Evolutionary conservation across 2,329 filamentous ascomycete species (phyloP), one percentile per base, ranked within the genome.

Genomic region (Escovopsis sp.): DNA sequence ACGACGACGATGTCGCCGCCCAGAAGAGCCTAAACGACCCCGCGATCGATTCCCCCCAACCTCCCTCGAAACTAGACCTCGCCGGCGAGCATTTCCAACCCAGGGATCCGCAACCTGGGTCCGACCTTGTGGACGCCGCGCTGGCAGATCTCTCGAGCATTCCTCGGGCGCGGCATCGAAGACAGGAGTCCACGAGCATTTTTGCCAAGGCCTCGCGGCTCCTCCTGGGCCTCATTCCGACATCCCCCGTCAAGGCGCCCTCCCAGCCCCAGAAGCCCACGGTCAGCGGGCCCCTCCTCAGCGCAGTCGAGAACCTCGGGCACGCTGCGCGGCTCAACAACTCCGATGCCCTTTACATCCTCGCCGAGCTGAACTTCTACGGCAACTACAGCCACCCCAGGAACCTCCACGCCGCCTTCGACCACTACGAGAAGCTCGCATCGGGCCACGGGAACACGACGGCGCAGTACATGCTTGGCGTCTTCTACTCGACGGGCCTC

Each of bases 291-390:
- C 64, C 67, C 30, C 61, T 76, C 5, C 54, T 66, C 23, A 67
- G 70, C 28, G 72, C 72, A 5, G 68, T 75, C 23, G 61, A 62
- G 42, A 60, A 74, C 19, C 66, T 78, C 18, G 64, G 75, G 47
- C 61, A 69, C 44, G 69, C 73, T 1, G 68, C 71, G 12, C 59
- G 61, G 12, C 62, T 68, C 47, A 74, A 75, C 49, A 77, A 86
- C 56, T 73, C 85, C 2, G 88, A 98, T 59, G 91, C 91, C 5
- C 75, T 96, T 38, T 94, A 82, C 56, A 69, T 94, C 12, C 72
- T 98, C 23, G 91, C 85, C 15, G 85, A 98, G 59, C 81, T 98
- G 72, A 94, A 93, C 66, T 96, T 96, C 62, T 87, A 91, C 55
- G 91, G 91, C 58, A 95, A 96, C 62, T 94, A 82, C 62, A 83